Conservation (phyloP, 2,329 filamentous ascomycete species). For the Cladosporium sp. region DNA sequence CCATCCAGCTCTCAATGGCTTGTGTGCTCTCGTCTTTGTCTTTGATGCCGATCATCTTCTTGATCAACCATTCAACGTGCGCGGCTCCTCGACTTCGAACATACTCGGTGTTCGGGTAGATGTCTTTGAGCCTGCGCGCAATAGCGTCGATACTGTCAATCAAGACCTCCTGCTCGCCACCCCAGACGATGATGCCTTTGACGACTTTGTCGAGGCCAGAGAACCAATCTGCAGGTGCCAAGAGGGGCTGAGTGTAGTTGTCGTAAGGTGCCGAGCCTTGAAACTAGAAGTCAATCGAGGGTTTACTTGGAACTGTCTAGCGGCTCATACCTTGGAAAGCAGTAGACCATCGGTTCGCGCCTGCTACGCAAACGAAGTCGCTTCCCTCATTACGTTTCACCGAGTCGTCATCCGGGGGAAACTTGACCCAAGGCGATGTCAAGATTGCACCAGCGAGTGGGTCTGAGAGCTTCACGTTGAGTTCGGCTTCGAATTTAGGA, state of each 20-base stretch:
- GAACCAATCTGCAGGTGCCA: constrained; percentile 53
- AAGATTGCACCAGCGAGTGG: constrained; percentile 50
- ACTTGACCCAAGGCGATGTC: constrained; percentile 56
- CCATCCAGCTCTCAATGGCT: constrained; percentile 37
- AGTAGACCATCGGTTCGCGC: constrained; percentile 43
- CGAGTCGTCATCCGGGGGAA: constrained; percentile 43
- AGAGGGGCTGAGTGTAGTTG: constrained; percentile 51
- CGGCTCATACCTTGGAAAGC: constrained; percentile 43
- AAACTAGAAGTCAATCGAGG: not conserved
- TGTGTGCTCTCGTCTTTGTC: constrained; percentile 32
- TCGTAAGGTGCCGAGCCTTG: constrained; percentile 31
- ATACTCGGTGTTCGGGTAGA: constrained; percentile 32
- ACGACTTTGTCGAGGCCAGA: constrained; percentile 41
- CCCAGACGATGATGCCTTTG: constrained; percentile 49
- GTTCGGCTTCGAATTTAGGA: constrained; percentile 39
- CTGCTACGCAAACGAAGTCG: constrained; percentile 46
- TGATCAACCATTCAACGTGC: constrained; percentile 34
- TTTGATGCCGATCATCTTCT: constrained; percentile 37
- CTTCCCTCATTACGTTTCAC: constrained; percentile 45
- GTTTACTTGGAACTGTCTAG: not conserved
- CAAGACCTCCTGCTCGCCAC: constrained; percentile 54
- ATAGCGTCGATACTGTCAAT: constrained; percentile 54
- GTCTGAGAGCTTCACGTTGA: constrained; percentile 34
- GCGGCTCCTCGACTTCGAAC: constrained; percentile 28
- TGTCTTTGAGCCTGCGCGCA: constrained; percentile 43